Evolutionary conservation across 768 basidiomycete species (phyloP).

Genomic region (Termitomyces heimii): DNA sequence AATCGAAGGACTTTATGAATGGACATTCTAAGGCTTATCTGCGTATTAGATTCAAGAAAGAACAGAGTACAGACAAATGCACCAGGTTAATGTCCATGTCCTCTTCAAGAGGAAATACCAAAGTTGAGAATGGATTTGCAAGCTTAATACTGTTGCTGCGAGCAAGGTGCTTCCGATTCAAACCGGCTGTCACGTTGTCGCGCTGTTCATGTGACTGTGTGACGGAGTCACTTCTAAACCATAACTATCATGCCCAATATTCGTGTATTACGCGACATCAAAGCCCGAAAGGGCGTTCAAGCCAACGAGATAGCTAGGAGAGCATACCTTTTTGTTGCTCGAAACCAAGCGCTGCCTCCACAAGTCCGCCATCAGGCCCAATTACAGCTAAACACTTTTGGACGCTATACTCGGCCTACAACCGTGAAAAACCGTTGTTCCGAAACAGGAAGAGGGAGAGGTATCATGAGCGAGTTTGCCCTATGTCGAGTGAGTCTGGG

Average conservation of each 20-base stretch:
- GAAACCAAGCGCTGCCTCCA: constrained; percentile 84
- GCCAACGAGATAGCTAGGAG: constrained; percentile 78
- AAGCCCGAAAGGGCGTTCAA: constrained; percentile 64
- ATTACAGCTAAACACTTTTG: constrained; percentile 86
- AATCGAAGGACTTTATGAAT: constrained; percentile 52
- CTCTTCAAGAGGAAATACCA: constrained; percentile 1
- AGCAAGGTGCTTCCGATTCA: constrained; percentile 20
- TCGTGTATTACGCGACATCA: constrained; percentile 69
- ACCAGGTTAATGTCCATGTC: constrained; percentile 22
- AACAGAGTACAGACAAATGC: constrained; percentile 10
- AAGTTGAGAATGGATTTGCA: background rate
- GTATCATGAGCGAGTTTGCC: constrained; percentile 85
- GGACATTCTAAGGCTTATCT: constrained; percentile 44
- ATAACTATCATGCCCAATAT: constrained; percentile 33
- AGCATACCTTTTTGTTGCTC: constrained; percentile 90
- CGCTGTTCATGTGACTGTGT: constrained; percentile 4
- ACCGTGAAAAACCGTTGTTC: constrained; percentile 87
- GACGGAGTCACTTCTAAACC: background rate
- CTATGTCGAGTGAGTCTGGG: constrained; percentile 61
- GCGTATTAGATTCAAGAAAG: background rate
- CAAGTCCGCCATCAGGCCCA: constrained; percentile 93
- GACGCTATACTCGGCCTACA: constrained; percentile 75
- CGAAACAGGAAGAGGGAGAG: constrained; percentile 81
- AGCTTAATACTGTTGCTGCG: background rate
- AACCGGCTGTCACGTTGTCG: constrained; percentile 29